Percentiles rank a stretch among this genome's conserved stretches.
phyloP scores from a whole-genome alignment of 176 grass and related monocot species.

The Poa pratensis region DNA sequence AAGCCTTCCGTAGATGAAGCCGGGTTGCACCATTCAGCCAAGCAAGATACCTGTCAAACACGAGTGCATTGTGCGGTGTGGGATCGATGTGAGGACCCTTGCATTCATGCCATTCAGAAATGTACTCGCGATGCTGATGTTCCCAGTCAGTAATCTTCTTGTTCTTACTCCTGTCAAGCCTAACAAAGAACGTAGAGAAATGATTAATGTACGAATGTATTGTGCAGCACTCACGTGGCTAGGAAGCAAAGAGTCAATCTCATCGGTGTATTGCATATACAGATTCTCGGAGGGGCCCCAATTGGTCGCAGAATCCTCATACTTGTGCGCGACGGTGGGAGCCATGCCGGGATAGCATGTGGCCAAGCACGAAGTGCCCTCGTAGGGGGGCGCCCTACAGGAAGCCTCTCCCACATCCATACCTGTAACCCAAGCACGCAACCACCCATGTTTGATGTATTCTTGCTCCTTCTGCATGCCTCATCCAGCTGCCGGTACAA shows the following conservation, averaged over 20 bases:
- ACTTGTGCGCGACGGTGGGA: neutral
- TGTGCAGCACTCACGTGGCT: neutral
- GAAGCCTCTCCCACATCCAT: too few relatives aligned
- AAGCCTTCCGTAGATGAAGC: too few relatives aligned
- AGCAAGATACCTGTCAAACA: too few relatives aligned
- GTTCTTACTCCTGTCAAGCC: neutral
- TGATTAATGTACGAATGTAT: too few relatives aligned
- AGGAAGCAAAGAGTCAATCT: neutral
- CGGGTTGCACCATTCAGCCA: too few relatives aligned
- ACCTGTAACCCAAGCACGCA: neutral
- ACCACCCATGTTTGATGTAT: neutral
- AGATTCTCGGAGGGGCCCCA: neutral
- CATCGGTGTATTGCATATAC: neutral
- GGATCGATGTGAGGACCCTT: too few relatives aligned
- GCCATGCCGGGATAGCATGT: neutral
- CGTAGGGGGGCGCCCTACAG: too few relatives aligned
- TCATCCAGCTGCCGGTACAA: neutral
- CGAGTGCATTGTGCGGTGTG: too few relatives aligned
- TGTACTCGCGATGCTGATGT: too few relatives aligned
- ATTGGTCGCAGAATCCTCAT: neutral
- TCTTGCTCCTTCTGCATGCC: neutral
- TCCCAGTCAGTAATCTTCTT: too few relatives aligned
- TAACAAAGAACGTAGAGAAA: neutral
- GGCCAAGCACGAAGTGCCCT: neutral
- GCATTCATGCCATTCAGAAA: too few relatives aligned